phyloP scores from a whole-genome alignment of 495 filamentous ascomycete species.

The Penicillium argentinense region DNA sequence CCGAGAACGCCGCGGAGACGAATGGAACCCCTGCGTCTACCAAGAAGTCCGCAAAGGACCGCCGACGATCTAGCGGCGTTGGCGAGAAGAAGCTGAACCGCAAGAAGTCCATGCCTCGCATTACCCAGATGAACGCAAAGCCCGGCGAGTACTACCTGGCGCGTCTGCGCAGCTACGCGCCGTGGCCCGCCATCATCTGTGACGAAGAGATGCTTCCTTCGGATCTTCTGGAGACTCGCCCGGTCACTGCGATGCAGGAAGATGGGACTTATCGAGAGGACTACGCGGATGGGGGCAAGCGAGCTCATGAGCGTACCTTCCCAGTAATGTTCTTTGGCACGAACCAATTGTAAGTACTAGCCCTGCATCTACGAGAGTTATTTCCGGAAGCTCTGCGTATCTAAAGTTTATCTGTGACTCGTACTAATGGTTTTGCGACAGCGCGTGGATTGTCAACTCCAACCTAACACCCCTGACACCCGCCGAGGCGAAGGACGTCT shows the following conservation, averaged over 20 bases:
- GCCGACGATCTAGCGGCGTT: conserved; percentile 68
- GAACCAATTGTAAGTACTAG: conserved; percentile 84
- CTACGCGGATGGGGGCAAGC: conserved; percentile 79
- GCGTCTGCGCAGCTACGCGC: conserved; percentile 83
- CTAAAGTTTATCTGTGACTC: no score
- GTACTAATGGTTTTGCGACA: conserved; percentile 34
- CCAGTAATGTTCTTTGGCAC: conserved; percentile 92
- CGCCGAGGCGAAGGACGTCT: conserved; percentile 60
- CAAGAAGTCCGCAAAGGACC: conserved; percentile 49
- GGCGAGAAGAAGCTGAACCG: conserved; percentile 76
- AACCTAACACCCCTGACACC: conserved; percentile 72
- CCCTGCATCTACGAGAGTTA: neutral
- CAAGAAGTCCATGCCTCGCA: conserved; percentile 72
- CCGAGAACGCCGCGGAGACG: conserved; percentile 28
- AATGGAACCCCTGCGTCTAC: conserved; percentile 48
- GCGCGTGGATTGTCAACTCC: conserved; percentile 82
- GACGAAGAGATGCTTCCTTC: conserved; percentile 88
- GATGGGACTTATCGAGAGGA: conserved; percentile 85
- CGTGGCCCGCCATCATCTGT: conserved; percentile 87
- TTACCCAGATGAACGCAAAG: conserved; percentile 72
- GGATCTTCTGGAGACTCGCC: conserved; percentile 66
- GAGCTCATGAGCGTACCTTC: conserved; percentile 77
- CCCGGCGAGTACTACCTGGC: conserved; percentile 86
- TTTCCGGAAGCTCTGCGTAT: no score
- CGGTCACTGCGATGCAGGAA: conserved; percentile 73